phyloP scores from a whole-genome alignment of 192 early-diverging fungal genomes.

The Cladochytrium replicatum region DNA sequence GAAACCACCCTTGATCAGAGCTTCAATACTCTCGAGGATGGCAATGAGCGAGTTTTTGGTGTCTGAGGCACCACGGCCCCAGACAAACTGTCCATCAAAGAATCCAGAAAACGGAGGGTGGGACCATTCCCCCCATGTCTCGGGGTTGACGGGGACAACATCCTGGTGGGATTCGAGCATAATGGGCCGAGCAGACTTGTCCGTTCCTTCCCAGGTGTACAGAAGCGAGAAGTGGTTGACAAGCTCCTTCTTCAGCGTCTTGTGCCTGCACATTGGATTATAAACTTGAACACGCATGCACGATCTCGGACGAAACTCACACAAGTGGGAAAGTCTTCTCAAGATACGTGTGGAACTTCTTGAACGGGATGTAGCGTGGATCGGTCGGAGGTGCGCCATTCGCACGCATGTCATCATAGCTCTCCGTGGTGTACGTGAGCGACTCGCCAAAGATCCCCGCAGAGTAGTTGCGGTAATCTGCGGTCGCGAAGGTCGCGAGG shows the following conservation, averaged over 20 bases:
- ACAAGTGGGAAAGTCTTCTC: constrained; percentile 14
- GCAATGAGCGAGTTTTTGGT: constrained; percentile 14
- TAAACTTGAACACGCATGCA: too few relatives aligned
- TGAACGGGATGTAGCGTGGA: constrained; percentile 1
- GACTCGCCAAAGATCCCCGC: too few relatives aligned
- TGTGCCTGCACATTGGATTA: too few relatives aligned
- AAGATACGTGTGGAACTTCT: constrained; percentile 10
- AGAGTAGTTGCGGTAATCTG: too few relatives aligned
- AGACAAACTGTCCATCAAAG: constrained; percentile 16
- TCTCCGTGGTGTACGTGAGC: too few relatives aligned
- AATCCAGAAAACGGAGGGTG: constrained; percentile 24
- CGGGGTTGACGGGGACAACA: constrained; percentile 17
- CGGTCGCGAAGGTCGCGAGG: too few relatives aligned
- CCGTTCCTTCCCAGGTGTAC: constrained; percentile 29
- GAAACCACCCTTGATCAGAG: constrained; percentile 14
- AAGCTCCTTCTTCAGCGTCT: constrained; percentile 16
- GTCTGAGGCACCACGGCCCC: constrained; percentile 29
- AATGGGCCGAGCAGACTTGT: constrained; percentile 6
- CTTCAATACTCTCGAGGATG: constrained; percentile 23
- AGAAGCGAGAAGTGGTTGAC: constrained; percentile 25
- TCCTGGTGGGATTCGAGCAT: constrained; percentile 23
- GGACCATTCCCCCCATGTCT: constrained; percentile 16
- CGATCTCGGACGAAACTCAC: too few relatives aligned
- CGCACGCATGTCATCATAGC: constrained; percentile 25
- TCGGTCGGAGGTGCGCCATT: constrained; percentile 9